These are phyloP conservation scores for Mrakiaceae sp. DNA, from an alignment of 1,284 basidiomycete genomes.

Conservation along the genomic window DNA sequence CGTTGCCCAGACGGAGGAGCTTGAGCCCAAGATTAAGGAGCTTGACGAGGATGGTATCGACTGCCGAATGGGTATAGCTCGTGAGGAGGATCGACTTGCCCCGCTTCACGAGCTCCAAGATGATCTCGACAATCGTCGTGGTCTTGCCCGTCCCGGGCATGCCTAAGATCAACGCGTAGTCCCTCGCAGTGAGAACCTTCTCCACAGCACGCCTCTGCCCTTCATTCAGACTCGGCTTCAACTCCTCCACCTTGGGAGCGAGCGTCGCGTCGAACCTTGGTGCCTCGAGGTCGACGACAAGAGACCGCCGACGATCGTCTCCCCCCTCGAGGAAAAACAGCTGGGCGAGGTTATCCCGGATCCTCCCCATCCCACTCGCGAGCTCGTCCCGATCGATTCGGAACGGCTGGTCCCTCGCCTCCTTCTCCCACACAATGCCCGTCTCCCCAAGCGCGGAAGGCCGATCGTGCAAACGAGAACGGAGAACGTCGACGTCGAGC, in stretches of 20 bases:
- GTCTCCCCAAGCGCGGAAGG: conserved; percentile 11
- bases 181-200: conserved; percentile 63
- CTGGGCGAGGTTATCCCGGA: conserved; percentile 80
- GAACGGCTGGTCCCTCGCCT: conserved; percentile 37
- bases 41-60: conserved; percentile 87
- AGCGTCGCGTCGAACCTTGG: conserved; percentile 49
- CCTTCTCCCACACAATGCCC: background rate
- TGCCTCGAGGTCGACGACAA: conserved; percentile 66
- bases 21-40: conserved; percentile 53
- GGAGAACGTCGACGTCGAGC: conserved; percentile 48
- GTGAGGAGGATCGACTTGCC: conserved; percentile 83
- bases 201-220: conserved; percentile 64
- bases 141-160: conserved; percentile 99
- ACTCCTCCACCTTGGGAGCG: conserved; percentile 24
- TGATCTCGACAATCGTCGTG: conserved; percentile 81
- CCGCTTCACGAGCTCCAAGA: conserved; percentile 60
- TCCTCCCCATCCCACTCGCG: conserved; percentile 68
- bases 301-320: conserved; percentile 50
- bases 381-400: conserved; percentile 92
- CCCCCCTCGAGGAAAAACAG: conserved; percentile 59
- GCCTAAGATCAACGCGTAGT: conserved; percentile 85
- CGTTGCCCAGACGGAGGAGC: conserved; percentile 76
- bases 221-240: conserved; percentile 47
- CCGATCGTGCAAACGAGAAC: conserved; percentile 30
- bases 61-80: conserved; percentile 94